Evolutionary conservation across 371 early-diverging fungal species (phyloP).

Genomic region (Lichtheimia ramosa): DNA sequence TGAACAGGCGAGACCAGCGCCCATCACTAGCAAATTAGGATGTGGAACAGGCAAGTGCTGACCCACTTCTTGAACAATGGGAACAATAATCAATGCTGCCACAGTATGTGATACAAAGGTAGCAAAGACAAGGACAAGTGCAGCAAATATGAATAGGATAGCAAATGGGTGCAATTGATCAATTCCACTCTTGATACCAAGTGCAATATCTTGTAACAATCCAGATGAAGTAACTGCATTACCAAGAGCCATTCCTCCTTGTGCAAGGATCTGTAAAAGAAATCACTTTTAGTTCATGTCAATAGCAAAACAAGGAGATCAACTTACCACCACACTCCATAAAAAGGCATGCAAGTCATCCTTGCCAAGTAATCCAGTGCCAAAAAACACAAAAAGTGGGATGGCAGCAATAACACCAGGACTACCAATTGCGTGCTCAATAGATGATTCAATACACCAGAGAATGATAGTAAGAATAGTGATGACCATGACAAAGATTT

Average conservation of each 20-base stretch:
- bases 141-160: slow-evolving; percentile 66
- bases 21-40: slow-evolving; percentile 89
- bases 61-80: slow-evolving; percentile 80
- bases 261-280: slow-evolving; percentile 86
- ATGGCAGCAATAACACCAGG: slow-evolving; percentile 91
- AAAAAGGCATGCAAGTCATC: slow-evolving; percentile 91
- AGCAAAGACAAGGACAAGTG: slow-evolving; percentile 76
- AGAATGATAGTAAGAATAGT: slow-evolving; percentile 71
- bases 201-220: slow-evolving; percentile 78
- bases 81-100: slow-evolving; percentile 81
- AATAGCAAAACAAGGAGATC: background rate
- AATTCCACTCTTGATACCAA: slow-evolving; percentile 64
- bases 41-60: slow-evolving; percentile 73
- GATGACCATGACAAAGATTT: slow-evolving; percentile 57
- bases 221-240: slow-evolving; percentile 24
- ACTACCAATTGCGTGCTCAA: slow-evolving; percentile 79
- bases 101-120: slow-evolving; percentile 97
- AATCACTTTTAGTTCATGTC: background rate
- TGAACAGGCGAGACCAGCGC: slow-evolving; percentile 48
- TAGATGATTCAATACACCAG: slow-evolving; percentile 82
- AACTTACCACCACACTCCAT: slow-evolving; percentile 78
- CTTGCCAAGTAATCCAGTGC: slow-evolving; percentile 85
- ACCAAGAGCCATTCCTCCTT: slow-evolving; percentile 93
- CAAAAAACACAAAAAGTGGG: slow-evolving; percentile 88
- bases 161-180: slow-evolving; percentile 61